Percentiles rank a stretch among this genome's conserved stretches.
phyloP scores from a whole-genome alignment of 140 eudicot species.

The Ambrosia hybrid region DNA sequence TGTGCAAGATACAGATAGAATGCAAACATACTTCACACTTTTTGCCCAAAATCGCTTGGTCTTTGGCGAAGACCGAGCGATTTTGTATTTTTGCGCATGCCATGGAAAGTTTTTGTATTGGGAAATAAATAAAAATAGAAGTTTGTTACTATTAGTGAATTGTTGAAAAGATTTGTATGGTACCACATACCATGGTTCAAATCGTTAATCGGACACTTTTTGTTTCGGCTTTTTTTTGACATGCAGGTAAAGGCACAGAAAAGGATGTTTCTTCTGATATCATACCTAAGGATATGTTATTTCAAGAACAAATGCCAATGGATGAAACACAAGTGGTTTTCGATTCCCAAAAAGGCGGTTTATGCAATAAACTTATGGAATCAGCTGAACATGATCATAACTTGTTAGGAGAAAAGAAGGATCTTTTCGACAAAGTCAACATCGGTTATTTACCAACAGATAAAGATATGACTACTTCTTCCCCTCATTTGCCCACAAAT shows the following conservation, averaged over 20 bases:
- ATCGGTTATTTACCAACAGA: not conserved
- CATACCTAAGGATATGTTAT: not conserved
- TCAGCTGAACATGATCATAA: constrained; percentile 20
- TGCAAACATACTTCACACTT: not conserved
- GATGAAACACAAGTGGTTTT: constrained; percentile 25
- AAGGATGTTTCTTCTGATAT: not conserved
- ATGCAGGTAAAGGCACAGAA: constrained; percentile 17
- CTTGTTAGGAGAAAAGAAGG: constrained; percentile 16
- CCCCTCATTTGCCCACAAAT: constrained; percentile 20
- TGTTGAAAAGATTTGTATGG: no score
- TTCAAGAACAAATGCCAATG: constrained; percentile 18
- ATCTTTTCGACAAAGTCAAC: constrained; percentile 15
- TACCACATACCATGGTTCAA: no score
- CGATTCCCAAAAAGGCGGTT: constrained; percentile 28
- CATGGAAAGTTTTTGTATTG: no score
- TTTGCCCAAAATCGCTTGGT: no score
- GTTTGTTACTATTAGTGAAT: no score
- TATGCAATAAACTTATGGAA: constrained; percentile 20
- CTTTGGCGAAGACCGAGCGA: no score
- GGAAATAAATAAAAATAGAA: no score
- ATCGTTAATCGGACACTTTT: no score
- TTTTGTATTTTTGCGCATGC: no score
- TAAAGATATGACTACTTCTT: not conserved
- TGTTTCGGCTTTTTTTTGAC: not conserved
- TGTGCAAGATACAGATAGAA: not conserved